Evolutionary conservation across 108 stramenopile species (phyloP), one percentile per base, ranked within the genome.

Genomic region (Skeletonema costatum): DNA sequence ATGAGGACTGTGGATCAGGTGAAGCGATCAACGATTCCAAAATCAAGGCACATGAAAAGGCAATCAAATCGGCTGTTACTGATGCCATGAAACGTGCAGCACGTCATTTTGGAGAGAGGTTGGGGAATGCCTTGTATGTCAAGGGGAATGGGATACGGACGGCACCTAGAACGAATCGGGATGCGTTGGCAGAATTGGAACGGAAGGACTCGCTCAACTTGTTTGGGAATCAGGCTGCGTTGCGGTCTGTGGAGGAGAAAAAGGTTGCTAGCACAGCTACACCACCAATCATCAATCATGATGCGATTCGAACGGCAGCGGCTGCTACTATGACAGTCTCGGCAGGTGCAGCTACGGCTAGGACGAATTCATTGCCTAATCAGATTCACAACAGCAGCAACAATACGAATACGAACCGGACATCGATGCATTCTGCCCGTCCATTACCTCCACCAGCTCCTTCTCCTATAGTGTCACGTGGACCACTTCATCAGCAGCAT

Each of bases 71-170:
- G 9, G 84, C 84, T 1, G 66, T 85, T 19, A 85, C 84, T 0
- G 84, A 85, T 77, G 84, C 79, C 2, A 81, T 85, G 80, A 85
- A 85, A 56, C 75, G 84, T 16, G 84, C 84, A 0, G 79, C 84
- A 9, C 39, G 84, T 32, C 84, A 85, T 41, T 85, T 81, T 67
- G 84, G 84, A 14, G 84, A 85, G 71, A 32, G 79, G 35, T 42
- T 85, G 16, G 84, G 84, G 32, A 85, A 85, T 77, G 84, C 84
- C 9, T 60, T 85, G 31, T 85, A 85, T 68, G 75, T 85, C 1
- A 80, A 85, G 44, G 80, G 80, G 11, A 77, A 71, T 66, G 76
- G 80, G 19, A 76, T 85, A 31, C 31, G 62, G 25, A 81, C 73
- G 1, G 75, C 79, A 12, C 84, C 84, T 0, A 70, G 32, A 35